Evolutionary conservation across 1,139 yeast genomes (phyloP).

Genomic region (Ogataea hybrid): DNA sequence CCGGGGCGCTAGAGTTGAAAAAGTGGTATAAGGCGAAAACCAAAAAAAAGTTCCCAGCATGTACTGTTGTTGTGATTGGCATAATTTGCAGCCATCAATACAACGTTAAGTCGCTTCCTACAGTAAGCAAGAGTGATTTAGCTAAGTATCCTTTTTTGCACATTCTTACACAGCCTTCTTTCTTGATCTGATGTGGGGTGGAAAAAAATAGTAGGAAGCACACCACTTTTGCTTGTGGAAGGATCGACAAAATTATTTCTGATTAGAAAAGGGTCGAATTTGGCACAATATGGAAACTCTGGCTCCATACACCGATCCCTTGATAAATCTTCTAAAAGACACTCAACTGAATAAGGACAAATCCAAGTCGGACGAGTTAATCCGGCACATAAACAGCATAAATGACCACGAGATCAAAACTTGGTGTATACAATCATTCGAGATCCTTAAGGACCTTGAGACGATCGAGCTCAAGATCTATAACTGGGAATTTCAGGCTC

Average conservation of each 20-base stretch:
- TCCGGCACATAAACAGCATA: slow-evolving; percentile 44
- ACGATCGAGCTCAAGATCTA: slow-evolving; percentile 46
- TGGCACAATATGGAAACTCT: background rate
- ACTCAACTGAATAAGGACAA: slow-evolving; percentile 47
- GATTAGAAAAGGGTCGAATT: background rate
- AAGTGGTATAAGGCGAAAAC: no score
- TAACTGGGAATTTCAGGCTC: slow-evolving; percentile 58
- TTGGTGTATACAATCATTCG: slow-evolving; percentile 48
- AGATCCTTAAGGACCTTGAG: slow-evolving; percentile 49
- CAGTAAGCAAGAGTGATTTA: no score
- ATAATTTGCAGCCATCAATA: no score
- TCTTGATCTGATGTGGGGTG: slow-evolving; percentile 3
- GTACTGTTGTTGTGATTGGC: no score
- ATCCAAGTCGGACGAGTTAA: slow-evolving; percentile 41
- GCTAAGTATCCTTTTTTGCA: background rate
- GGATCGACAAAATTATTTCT: background rate
- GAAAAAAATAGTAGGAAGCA: slow-evolving; percentile 2
- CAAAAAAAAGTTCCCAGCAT: no score
- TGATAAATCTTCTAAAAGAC: slow-evolving; percentile 46
- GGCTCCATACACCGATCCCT: slow-evolving; percentile 43
- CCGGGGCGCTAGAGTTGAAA: no score
- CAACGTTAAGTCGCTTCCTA: no score
- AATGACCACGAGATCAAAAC: slow-evolving; percentile 49
- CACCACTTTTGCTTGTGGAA: slow-evolving; percentile 6
- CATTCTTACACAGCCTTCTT: slow-evolving; percentile 4